Evolutionary conservation across 148 eudicot genomes (phyloP).

Genomic region (Diospyros kaki): DNA sequence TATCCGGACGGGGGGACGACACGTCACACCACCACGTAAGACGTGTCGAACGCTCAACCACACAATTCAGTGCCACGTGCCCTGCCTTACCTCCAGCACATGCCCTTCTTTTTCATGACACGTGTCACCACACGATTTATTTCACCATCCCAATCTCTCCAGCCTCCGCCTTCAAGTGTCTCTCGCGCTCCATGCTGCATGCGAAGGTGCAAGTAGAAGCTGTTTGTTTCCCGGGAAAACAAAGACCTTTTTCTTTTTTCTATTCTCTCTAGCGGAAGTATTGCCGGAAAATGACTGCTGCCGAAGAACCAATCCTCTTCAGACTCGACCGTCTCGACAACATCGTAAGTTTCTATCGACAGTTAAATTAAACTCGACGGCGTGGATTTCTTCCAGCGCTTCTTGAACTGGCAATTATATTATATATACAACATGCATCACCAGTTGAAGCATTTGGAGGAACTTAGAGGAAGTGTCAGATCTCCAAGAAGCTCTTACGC

Average conservation of each 20-base stretch:
- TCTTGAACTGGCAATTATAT: too few species aligned
- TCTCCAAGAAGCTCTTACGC: conserved; percentile 44
- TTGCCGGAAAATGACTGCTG: conserved; percentile 14
- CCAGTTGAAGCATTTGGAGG: conserved; percentile 58
- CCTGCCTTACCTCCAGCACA: background rate
- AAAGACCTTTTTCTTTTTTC: too few species aligned
- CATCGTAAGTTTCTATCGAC: conserved; percentile 30
- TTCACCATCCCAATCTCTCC: background rate
- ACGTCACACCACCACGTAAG: too few species aligned
- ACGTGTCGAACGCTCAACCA: too few species aligned
- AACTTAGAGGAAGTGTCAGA: conserved; percentile 24
- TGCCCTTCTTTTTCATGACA: background rate
- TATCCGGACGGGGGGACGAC: too few species aligned
- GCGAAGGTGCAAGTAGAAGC: too few species aligned
- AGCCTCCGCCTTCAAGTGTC: background rate
- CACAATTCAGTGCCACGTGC: background rate
- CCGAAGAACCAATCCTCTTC: conserved; percentile 42
- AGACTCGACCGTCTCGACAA: conserved; percentile 53
- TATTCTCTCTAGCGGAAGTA: background rate
- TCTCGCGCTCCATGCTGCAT: too few species aligned
- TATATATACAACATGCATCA: too few species aligned
- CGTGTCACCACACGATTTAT: background rate
- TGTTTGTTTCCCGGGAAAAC: background rate
- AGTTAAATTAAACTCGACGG: too few species aligned
- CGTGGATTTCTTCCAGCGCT: too few species aligned